phyloP scores from a whole-genome alignment of 2,329 filamentous ascomycete genomes.

The Akanthomyces lecanii region DNA sequence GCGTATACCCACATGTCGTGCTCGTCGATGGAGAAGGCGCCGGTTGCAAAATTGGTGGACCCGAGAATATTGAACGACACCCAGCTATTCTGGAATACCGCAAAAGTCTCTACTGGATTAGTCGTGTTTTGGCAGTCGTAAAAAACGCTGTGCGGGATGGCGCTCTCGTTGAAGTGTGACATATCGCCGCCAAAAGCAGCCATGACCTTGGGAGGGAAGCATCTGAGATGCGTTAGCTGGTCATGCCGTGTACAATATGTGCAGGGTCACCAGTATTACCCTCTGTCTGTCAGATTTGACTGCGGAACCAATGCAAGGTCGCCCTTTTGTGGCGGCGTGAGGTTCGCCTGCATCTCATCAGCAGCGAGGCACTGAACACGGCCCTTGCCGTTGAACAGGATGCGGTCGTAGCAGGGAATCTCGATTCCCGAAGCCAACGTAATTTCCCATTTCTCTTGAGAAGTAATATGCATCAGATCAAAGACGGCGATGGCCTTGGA shows the following conservation, averaged over 20 bases:
- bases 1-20: constrained; percentile 51
- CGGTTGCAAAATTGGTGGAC: constrained; percentile 43
- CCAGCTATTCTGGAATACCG: constrained; percentile 41
- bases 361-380: constrained; percentile 46
- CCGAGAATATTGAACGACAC: constrained; percentile 52
- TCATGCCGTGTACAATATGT: not conserved
- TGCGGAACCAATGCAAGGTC: constrained; percentile 28
- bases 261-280: constrained; percentile 23
- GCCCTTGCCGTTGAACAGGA: constrained; percentile 61
- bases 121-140: constrained; percentile 44
- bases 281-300: constrained; percentile 38
- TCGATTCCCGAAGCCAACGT: constrained; percentile 43
- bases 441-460: constrained; percentile 42
- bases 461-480: constrained; percentile 54
- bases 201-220: constrained; percentile 39
- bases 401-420: constrained; percentile 53
- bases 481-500: constrained; percentile 48
- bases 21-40: constrained; percentile 46
- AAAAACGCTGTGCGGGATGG: constrained; percentile 41
- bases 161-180: constrained; percentile 28
- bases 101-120: constrained; percentile 40
- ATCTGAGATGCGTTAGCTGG: constrained; percentile 21
- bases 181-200: constrained; percentile 29
- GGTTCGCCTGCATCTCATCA: constrained; percentile 38
- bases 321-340: constrained; percentile 29